A percentile compares a stretch with the other conserved stretches of the same genome.
phyloP scores from a whole-genome alignment of 1,284 basidiomycete genomes.

The Leccinum pseudoinsigne region DNA sequence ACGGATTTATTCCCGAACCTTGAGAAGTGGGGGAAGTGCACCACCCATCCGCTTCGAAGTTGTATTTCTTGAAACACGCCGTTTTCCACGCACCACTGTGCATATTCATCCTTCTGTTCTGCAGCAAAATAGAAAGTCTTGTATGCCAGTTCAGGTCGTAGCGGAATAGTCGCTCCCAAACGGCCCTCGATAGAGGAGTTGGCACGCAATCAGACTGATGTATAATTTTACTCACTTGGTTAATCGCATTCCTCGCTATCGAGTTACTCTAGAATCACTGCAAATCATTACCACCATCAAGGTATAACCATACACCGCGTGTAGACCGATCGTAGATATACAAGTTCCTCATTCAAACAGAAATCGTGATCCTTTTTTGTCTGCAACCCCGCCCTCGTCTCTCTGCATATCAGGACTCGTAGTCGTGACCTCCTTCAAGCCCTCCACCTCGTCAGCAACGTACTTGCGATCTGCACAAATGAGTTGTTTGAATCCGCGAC shows the following conservation, averaged over 20 bases:
- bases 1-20: conserved; percentile 97
- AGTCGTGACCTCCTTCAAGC: conserved; percentile 11
- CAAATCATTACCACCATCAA: neutral
- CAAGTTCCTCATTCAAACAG: neutral
- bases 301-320: neutral
- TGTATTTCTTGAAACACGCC: conserved; percentile 96
- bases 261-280: neutral
- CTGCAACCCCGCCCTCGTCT: neutral
- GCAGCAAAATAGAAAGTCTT: conserved; percentile 36
- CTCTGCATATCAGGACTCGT: neutral
- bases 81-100: conserved; percentile 89
- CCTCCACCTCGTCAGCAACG: conserved; percentile 11
- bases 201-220: conserved; percentile 19
- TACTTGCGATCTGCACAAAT: conserved; percentile 15
- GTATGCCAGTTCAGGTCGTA: conserved; percentile 62
- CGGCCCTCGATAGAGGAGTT: conserved; percentile 27
- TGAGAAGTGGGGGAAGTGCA: conserved; percentile 93
- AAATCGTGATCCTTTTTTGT: neutral
- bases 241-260: conserved; percentile 30
- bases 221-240: conserved; percentile 28
- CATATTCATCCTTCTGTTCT: conserved; percentile 6
- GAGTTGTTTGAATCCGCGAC: conserved; percentile 18
- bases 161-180: conserved; percentile 32
- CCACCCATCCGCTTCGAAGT: conserved; percentile 98
- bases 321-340: neutral